These are phyloP conservation scores for Paecilomyces sp. DNA, from an alignment of 2,329 filamentous ascomycete genomes.

Conservation along the genomic window DNA sequence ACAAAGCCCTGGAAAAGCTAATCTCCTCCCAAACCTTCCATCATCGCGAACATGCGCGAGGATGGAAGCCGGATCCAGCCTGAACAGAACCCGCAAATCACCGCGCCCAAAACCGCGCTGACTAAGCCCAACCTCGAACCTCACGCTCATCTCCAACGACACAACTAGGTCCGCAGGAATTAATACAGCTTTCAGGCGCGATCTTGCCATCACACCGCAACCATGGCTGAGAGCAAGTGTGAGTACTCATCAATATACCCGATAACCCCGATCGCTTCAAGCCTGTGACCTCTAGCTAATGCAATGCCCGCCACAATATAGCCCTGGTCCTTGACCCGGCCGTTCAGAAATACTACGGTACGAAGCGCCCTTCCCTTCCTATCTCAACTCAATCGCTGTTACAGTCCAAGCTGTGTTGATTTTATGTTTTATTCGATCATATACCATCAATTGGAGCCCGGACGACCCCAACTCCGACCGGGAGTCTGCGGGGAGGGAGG, in stretches of 20 bases:
- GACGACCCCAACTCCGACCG: not conserved
- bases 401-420: not conserved
- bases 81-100: not conserved
- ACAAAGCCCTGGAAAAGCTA: too few relatives aligned
- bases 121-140: not conserved
- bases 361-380: conserved; percentile 12
- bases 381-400: conserved; percentile 6
- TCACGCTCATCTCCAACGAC: not conserved
- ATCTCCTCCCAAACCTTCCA: too few relatives aligned
- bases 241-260: not conserved
- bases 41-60: too few relatives aligned
- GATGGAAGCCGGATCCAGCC: not conserved
- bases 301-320: conserved; percentile 16
- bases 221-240: not conserved
- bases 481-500: not conserved
- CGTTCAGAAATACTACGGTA: conserved; percentile 46
- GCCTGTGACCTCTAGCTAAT: not conserved
- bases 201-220: not conserved
- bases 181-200: not conserved
- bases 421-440: not conserved
- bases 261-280: not conserved
- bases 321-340: conserved; percentile 38
- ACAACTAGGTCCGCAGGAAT: not conserved
- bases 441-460: not conserved
- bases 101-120: not conserved